phyloP scores from a whole-genome alignment of 495 filamentous ascomycete genomes.

The Xylaria flabelliformis region DNA sequence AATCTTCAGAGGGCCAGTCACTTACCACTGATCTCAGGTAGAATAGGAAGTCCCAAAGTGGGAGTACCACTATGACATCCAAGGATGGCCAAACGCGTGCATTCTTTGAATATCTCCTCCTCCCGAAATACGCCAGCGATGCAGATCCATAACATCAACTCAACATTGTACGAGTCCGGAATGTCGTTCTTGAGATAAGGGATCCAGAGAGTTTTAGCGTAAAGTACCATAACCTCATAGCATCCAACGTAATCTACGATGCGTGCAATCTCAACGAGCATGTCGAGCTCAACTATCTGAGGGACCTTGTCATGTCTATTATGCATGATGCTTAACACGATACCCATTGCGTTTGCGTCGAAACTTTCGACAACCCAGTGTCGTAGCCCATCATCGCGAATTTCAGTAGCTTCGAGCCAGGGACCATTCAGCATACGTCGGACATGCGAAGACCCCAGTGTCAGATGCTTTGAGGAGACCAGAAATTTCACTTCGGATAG shows the following conservation, averaged over 20 bases:
- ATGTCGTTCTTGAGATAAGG: background rate
- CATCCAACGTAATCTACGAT: conserved; percentile 61
- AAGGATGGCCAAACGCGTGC: conserved; percentile 5
- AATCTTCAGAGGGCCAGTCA: background rate
- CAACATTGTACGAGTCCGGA: background rate
- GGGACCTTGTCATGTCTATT: conserved; percentile 16
- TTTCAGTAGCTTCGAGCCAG: conserved; percentile 46
- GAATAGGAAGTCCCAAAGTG: background rate
- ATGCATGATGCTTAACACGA: conserved; percentile 59
- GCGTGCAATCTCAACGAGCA: conserved; percentile 56
- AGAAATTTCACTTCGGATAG: conserved; percentile 33
- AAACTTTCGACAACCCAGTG: conserved; percentile 47
- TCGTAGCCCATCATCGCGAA: conserved; percentile 48
- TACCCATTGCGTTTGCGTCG: conserved; percentile 30
- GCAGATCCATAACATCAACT: background rate
- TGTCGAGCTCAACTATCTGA: conserved; percentile 45
- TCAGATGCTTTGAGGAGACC: conserved; percentile 60
- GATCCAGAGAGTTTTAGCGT: conserved; percentile 53
- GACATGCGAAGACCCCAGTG: conserved; percentile 53
- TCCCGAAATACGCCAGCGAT: background rate
- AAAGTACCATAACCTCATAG: conserved; percentile 49
- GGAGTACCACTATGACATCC: background rate
- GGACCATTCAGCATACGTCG: conserved; percentile 41
- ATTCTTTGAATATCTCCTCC: background rate
- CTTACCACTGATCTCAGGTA: background rate